phyloP scores from a whole-genome alignment of 2,329 filamentous ascomycete species.

The Teratosphaeria gauchensis region DNA sequence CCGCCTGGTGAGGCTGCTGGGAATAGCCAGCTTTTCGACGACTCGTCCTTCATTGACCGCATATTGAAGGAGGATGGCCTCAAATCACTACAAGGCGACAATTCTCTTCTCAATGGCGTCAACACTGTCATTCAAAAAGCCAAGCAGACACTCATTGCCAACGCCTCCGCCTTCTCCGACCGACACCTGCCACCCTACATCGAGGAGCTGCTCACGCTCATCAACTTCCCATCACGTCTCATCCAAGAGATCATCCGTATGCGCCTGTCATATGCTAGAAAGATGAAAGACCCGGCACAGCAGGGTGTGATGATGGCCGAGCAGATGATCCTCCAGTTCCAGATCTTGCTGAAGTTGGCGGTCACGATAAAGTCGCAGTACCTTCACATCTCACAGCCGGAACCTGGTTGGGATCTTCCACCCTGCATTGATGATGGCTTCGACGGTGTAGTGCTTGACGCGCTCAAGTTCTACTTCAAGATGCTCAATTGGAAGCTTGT shows the following conservation, averaged over 20 bases:
- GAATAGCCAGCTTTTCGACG: constrained; percentile 69
- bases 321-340: constrained; percentile 96
- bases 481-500: constrained; percentile 97
- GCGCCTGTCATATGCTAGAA: constrained; percentile 80
- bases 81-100: constrained; percentile 77
- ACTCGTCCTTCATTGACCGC: constrained; percentile 86
- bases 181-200: constrained; percentile 92
- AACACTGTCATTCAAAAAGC: constrained; percentile 84
- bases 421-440: constrained; percentile 96
- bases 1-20: constrained; percentile 42
- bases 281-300: constrained; percentile 89
- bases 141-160: constrained; percentile 80
- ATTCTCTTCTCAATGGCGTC: constrained; percentile 75
- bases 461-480: constrained; percentile 95
- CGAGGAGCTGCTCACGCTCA: constrained; percentile 86
- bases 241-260: constrained; percentile 95
- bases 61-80: constrained; percentile 93
- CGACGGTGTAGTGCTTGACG: constrained; percentile 81
- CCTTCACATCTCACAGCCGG: constrained; percentile 68
- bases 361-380: constrained; percentile 90
- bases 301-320: constrained; percentile 91
- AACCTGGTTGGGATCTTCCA: constrained; percentile 89
- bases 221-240: constrained; percentile 92
- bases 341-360: constrained; percentile 81
- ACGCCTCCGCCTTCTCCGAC: constrained; percentile 73